Percentiles rank a stretch among this genome's conserved stretches.
Conservation (phyloP, 2,329 filamentous ascomycete species). For the Neofusicoccum sp. region DNA sequence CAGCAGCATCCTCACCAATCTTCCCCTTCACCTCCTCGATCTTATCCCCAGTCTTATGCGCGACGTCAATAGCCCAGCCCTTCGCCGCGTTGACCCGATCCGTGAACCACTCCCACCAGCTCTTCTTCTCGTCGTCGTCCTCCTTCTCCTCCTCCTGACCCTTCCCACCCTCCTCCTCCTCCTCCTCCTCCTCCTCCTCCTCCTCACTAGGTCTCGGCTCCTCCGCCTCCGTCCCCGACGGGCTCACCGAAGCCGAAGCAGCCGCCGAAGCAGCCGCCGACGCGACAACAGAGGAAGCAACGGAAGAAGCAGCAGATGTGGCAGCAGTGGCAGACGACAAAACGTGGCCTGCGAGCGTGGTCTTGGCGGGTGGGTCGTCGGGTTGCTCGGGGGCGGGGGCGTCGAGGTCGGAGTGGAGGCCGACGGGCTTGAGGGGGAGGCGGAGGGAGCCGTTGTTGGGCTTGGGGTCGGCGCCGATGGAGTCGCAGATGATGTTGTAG, state of each 20-base stretch:
- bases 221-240: background rate
- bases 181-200: background rate
- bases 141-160: conserved; percentile 13
- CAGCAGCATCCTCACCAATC: background rate
- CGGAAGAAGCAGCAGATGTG: too few species aligned
- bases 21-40: conserved; percentile 12
- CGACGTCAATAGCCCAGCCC: conserved; percentile 28
- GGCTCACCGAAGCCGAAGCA: background rate
- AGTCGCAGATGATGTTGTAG: conserved; percentile 93
- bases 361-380: conserved; percentile 47
- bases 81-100: conserved; percentile 36
- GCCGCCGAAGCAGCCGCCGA: conserved; percentile 18
- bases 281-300: background rate
- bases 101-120: conserved; percentile 38
- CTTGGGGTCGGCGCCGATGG: conserved; percentile 67
- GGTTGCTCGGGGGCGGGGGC: conserved; percentile 50
- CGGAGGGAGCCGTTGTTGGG: conserved; percentile 87
- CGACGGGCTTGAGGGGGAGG: conserved; percentile 64
- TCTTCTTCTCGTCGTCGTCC: conserved; percentile 19
- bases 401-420: conserved; percentile 56
- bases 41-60: conserved; percentile 11
- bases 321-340: background rate
- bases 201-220: background rate
- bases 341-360: background rate
- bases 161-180: background rate